Conservation (phyloP, 495 filamentous ascomycete species). For the Neurospora sp. region DNA sequence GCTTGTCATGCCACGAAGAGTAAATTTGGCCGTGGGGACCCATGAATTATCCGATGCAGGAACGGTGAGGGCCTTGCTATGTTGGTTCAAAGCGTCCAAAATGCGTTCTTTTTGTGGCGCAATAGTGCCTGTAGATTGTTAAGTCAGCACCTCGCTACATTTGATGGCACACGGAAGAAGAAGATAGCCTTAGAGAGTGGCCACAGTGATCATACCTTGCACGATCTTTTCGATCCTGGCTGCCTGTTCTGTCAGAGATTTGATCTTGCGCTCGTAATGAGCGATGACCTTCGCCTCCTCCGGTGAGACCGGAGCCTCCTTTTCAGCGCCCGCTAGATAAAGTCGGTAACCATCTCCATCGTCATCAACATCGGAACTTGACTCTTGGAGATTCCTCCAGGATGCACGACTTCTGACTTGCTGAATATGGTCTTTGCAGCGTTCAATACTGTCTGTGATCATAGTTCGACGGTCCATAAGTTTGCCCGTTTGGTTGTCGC, state of each 20-base stretch:
- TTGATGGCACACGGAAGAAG: neutral
- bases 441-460: constrained; percentile 14
- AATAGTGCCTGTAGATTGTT: neutral
- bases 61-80: constrained; percentile 14
- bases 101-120: neutral
- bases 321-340: constrained; percentile 22
- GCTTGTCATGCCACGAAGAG: constrained; percentile 30
- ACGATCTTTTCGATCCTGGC: constrained; percentile 12
- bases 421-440: constrained; percentile 10
- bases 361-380: constrained; percentile 33
- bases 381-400: constrained; percentile 37
- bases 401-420: constrained; percentile 11
- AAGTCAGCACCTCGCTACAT: neutral
- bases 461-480: constrained; percentile 22
- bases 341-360: constrained; percentile 42
- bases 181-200: neutral
- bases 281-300: constrained; percentile 13
- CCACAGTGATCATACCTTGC: constrained; percentile 7
- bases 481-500: constrained; percentile 19
- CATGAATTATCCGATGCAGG: constrained; percentile 24
- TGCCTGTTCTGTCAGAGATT: constrained; percentile 4
- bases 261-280: constrained; percentile 13
- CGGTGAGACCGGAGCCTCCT: constrained; percentile 32
- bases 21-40: constrained; percentile 28
- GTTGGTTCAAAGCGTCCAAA: neutral